Base-by-base conservation (phyloP, 148 eudicot genomes). In the Dianthus caryophyllus region DNA sequence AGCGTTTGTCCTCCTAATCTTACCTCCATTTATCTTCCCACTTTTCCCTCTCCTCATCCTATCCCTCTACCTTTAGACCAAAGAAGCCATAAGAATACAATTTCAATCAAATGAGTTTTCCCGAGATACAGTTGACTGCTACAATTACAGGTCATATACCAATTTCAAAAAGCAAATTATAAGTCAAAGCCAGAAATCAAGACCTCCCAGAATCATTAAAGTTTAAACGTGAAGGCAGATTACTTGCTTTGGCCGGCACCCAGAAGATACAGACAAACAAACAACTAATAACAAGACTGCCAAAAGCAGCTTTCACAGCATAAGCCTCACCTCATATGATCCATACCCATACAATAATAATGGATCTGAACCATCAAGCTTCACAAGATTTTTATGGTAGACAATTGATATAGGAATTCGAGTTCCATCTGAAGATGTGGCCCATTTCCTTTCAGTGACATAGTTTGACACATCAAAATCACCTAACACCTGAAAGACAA, bases 341-440 rank as follows among this genome's bases (percentile, higher is more conserved):
- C 98, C 98, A 69, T 93, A 93, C 59, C 98, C 96, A 77, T 87
- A 85, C 43, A 93, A 79, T 64, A 84, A 81, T 46, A 89, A 69
- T 67, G 89, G 95, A 70, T 87, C 94, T 44, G 96, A 84, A 43
- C 96, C 94, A 77, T 93, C 96, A 84, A 89, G 96, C 85, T 87
- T 89, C 69, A 82, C 98, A 50, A 85, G 82, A 80, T 89, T 71
- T 78, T 87, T 87, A 55, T 60, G 81, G 64, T 85, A 93, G 63
- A 87, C 88, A 58, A 93, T 41, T 61, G 96, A 93, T 64, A 89
- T 78, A 49, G 98, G 98, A 73, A 89, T 77, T 36, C 69, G 89
- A 72, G 85, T 83, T 38, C 91, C 94, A 79, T 93, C 98, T 39
- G 82, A 68, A 67, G 91, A 96, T 52, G 83, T 77, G 47, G 91